phyloP scores from a whole-genome alignment of 208 protist species.

The Naegleria lovaniensis region DNA sequence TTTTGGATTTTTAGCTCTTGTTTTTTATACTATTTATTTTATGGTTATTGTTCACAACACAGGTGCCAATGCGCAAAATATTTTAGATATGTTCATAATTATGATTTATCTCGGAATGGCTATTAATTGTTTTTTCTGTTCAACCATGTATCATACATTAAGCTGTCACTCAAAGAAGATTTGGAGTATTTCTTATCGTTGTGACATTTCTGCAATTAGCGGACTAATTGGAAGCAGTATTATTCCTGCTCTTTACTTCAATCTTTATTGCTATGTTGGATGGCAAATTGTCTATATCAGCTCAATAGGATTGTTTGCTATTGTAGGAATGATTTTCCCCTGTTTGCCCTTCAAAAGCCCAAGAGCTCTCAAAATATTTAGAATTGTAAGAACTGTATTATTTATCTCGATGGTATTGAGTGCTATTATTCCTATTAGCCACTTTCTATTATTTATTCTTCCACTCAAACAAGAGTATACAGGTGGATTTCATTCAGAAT shows the following conservation, averaged over 20 bases:
- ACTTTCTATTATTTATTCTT: constrained; percentile 55
- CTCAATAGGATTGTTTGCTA: constrained; percentile 63
- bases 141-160: background rate
- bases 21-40: constrained; percentile 29
- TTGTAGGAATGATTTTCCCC: constrained; percentile 45
- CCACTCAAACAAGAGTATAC: constrained; percentile 68
- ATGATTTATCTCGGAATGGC: background rate
- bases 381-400: constrained; percentile 7
- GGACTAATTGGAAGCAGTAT: constrained; percentile 68
- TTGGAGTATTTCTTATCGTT: background rate
- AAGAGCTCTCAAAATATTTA: background rate
- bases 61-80: background rate
- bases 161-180: background rate
- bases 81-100: constrained; percentile 17
- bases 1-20: constrained; percentile 54
- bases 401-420: background rate
- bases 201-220: constrained; percentile 75
- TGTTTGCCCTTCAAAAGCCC: background rate
- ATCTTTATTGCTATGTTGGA: constrained; percentile 58
- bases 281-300: constrained; percentile 60
- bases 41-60: background rate
- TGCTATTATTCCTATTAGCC: constrained; percentile 22
- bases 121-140: constrained; percentile 1
- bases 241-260: constrained; percentile 68
- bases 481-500: constrained; percentile 56